Evolutionary conservation across 2,329 filamentous ascomycete genomes (phyloP).

Genomic region (Paracoccidioides brasiliensis): DNA sequence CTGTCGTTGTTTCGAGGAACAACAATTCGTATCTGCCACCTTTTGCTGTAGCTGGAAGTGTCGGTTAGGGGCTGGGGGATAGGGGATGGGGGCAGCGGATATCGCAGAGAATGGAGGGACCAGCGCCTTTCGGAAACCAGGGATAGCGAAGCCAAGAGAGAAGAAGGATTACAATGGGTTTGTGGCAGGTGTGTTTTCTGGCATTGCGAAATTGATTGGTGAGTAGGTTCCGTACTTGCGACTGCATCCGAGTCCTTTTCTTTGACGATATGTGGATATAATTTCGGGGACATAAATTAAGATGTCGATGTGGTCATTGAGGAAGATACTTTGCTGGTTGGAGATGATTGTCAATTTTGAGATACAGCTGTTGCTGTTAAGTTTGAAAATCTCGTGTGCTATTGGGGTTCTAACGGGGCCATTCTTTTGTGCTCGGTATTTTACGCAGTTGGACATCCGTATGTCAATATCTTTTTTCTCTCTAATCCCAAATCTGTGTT

Average conservation of each 20-base stretch:
- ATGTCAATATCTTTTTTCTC: slow-evolving; percentile 16
- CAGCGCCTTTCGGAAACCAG: background rate
- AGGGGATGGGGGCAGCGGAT: background rate
- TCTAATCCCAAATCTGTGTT: background rate
- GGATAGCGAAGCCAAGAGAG: slow-evolving; percentile 1
- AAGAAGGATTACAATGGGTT: slow-evolving; percentile 77
- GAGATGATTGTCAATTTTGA: too few relatives aligned
- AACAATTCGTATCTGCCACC: background rate
- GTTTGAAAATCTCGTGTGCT: background rate
- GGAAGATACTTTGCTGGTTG: too few relatives aligned
- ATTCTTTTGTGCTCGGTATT: background rate
- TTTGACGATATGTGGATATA: background rate
- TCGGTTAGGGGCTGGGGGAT: background rate
- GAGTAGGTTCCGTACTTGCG: slow-evolving; percentile 19
- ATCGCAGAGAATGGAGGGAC: background rate
- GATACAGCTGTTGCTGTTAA: too few relatives aligned
- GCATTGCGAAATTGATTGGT: slow-evolving; percentile 81
- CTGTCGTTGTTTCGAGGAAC: background rate
- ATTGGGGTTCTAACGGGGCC: too few relatives aligned
- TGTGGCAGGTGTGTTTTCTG: slow-evolving; percentile 89
- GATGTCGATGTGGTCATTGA: too few relatives aligned
- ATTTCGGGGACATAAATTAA: too few relatives aligned
- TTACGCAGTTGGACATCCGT: slow-evolving; percentile 46
- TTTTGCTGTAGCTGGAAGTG: background rate
- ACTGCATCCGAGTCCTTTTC: background rate